Percentiles rank a stretch among this genome's conserved stretches.
Conservation (phyloP, 2,329 filamentous ascomycete genomes). For the Setomelanomma holmii region DNA sequence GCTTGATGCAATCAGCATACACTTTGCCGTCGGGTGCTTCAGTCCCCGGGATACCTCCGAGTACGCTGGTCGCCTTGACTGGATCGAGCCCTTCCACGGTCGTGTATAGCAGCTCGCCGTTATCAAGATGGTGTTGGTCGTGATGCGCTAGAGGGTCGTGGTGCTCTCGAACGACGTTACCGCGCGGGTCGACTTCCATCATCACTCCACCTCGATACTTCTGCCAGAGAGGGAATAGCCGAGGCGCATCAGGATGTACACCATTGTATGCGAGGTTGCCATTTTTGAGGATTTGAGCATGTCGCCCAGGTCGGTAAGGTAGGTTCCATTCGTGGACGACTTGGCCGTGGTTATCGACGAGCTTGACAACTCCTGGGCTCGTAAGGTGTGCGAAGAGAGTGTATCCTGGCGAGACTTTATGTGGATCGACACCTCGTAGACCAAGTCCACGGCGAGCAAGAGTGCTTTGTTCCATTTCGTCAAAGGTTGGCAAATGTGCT, state of each 20-base stretch:
- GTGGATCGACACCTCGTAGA: conserved; percentile 49
- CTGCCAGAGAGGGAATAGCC: conserved; percentile 53
- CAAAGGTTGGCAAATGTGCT: no score
- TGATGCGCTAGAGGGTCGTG: conserved; percentile 54
- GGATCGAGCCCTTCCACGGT: conserved; percentile 50
- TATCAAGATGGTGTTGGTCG: conserved; percentile 55
- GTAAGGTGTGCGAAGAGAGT: conserved; percentile 54
- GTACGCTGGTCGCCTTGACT: conserved; percentile 46
- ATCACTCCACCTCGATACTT: conserved; percentile 58
- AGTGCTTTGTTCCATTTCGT: conserved; percentile 54
- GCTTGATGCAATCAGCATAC: conserved; percentile 55
- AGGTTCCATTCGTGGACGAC: conserved; percentile 55
- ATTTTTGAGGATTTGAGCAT: conserved; percentile 54
- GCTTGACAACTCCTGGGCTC: conserved; percentile 46
- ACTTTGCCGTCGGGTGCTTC: conserved; percentile 49
- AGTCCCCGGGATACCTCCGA: conserved; percentile 51
- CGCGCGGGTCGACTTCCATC: conserved; percentile 50
- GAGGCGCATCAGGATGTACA: conserved; percentile 49
- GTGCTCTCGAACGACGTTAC: conserved; percentile 51
- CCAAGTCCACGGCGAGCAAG: conserved; percentile 52
- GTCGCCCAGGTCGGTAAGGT: conserved; percentile 52
- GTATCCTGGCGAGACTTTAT: conserved; percentile 50
- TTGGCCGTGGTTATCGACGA: conserved; percentile 52
- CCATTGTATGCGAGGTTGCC: conserved; percentile 56
- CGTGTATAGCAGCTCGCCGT: conserved; percentile 54